These are phyloP conservation scores for Phytopythium litorale DNA, from an alignment of 352 stramenopile species.

Conservation along the genomic window DNA sequence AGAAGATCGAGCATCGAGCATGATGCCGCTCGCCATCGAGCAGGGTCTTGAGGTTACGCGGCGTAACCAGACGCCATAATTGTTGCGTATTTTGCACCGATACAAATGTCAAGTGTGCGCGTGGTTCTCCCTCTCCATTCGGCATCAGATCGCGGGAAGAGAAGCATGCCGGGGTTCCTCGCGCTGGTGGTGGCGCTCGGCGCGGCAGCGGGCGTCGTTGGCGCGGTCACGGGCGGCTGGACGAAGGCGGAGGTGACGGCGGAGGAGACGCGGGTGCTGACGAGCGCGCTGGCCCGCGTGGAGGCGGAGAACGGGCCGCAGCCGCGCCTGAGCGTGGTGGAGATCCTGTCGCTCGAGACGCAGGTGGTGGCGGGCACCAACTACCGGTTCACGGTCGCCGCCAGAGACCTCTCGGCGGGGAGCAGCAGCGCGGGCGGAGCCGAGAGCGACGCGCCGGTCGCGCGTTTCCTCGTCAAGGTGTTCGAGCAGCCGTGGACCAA, in stretches of 20 bases:
- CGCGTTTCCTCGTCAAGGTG: slow-evolving; percentile 7
- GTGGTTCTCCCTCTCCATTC: background rate
- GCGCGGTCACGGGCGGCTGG: slow-evolving; percentile 25
- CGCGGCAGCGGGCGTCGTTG: slow-evolving; percentile 10
- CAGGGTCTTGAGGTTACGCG: no score
- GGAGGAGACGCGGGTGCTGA: slow-evolving; percentile 21
- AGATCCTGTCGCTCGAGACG: slow-evolving; percentile 26
- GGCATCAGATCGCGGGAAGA: background rate
- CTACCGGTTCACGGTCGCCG: slow-evolving; percentile 21
- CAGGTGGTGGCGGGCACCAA: slow-evolving; percentile 32
- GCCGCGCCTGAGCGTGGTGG: slow-evolving; percentile 30
- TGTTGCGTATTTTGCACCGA: no score
- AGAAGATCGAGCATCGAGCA: no score
- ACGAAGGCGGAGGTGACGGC: slow-evolving; percentile 16
- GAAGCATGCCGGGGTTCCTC: background rate
- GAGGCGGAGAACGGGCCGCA: slow-evolving; percentile 8
- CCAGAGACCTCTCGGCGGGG: slow-evolving; percentile 7
- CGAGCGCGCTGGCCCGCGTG: slow-evolving; percentile 15
- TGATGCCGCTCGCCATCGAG: no score
- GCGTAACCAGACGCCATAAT: no score
- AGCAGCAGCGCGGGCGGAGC: slow-evolving; percentile 13
- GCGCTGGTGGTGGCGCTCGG: slow-evolving; percentile 4
- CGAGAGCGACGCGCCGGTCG: slow-evolving; percentile 8
- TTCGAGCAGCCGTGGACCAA: slow-evolving; percentile 16
- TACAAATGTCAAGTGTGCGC: background rate